Evolutionary conservation across 352 stramenopile genomes (phyloP).

Genomic region (Globisporangium rhizosaccharum): DNA sequence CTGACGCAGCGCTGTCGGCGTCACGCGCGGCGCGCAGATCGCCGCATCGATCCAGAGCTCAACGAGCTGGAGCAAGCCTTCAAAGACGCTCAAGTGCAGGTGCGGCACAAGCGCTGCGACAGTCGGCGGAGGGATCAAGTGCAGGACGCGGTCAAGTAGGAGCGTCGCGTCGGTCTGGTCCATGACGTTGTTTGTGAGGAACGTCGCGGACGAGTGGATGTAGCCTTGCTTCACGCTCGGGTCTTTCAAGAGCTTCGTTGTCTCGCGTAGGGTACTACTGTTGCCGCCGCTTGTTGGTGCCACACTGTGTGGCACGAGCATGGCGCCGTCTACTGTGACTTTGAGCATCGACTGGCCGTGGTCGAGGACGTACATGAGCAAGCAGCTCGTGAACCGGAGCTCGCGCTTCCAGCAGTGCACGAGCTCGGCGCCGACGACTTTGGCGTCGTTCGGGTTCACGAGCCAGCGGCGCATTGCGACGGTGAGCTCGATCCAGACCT

Average conservation of each 20-base stretch:
- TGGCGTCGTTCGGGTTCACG: conserved; percentile 49
- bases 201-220: conserved; percentile 61
- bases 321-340: conserved; percentile 47
- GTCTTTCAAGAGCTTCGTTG: conserved; percentile 42
- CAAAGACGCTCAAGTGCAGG: conserved; percentile 66
- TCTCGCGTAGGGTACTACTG: neutral
- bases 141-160: conserved; percentile 72
- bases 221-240: conserved; percentile 48
- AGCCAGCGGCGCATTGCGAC: conserved; percentile 79
- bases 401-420: conserved; percentile 86
- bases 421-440: conserved; percentile 55
- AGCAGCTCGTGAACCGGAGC: conserved; percentile 68
- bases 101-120: conserved; percentile 56
- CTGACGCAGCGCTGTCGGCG: conserved; percentile 48
- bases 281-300: conserved; percentile 1
- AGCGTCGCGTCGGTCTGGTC: conserved; percentile 63
- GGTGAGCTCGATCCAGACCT: conserved; percentile 79
- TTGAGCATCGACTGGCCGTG: conserved; percentile 69
- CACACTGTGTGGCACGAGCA: conserved; percentile 38
- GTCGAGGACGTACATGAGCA: conserved; percentile 81
- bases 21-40: conserved; percentile 55
- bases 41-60: conserved; percentile 77
- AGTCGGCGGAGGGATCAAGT: conserved; percentile 69
- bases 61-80: conserved; percentile 69
- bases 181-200: conserved; percentile 57